phyloP scores from a whole-genome alignment of 257 asterid genomes.

The Capsicum baccatum region DNA sequence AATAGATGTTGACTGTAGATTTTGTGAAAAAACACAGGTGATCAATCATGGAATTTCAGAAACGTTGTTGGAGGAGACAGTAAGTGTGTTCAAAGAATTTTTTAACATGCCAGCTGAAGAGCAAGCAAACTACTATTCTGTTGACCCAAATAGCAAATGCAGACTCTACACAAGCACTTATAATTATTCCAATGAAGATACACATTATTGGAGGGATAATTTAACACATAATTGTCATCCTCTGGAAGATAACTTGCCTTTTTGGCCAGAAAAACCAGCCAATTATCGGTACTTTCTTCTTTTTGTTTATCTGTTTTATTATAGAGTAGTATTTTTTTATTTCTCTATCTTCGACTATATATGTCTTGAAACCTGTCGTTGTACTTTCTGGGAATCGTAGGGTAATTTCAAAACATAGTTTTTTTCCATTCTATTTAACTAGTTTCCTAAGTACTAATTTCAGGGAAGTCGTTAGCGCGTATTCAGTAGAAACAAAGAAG shows the following conservation, averaged over 20 bases:
- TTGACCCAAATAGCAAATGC: conserved; percentile 48
- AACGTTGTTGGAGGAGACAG: conserved; percentile 38
- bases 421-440: no score
- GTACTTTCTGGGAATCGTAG: neutral
- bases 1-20: no score
- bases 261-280: conserved; percentile 63
- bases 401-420: no score
- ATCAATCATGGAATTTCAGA: conserved; percentile 55
- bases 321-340: no score
- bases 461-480: conserved; percentile 55
- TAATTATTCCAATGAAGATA: conserved; percentile 30
- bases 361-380: no score
- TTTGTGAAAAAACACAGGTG: conserved; percentile 38
- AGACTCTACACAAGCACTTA: conserved; percentile 49
- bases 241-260: conserved; percentile 50
- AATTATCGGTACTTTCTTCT: conserved; percentile 46
- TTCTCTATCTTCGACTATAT: neutral
- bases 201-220: conserved; percentile 38
- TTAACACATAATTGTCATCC: conserved; percentile 61
- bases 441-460: no score
- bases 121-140: conserved; percentile 31
- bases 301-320: no score
- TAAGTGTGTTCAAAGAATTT: conserved; percentile 46
- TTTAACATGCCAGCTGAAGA: conserved; percentile 47
- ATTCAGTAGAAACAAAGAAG: conserved; percentile 47